Evolutionary conservation across 2,329 filamentous ascomycete genomes (phyloP).

Genomic region (Fusarium praegraminearum): DNA sequence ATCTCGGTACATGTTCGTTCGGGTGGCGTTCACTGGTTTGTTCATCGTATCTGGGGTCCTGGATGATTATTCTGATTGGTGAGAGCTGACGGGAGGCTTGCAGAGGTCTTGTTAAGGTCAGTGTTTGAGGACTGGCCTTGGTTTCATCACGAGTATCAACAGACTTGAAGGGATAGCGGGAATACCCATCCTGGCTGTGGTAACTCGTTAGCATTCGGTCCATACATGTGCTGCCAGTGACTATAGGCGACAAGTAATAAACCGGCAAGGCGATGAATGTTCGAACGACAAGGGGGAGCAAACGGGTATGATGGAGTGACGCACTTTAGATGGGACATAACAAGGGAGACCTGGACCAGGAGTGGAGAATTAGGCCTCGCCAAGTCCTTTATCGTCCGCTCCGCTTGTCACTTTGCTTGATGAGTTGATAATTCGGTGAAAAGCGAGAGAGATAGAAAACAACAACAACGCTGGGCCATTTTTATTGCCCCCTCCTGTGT

Average conservation of each 20-base stretch:
- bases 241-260: constrained; percentile 9
- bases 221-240: constrained; percentile 14
- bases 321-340: constrained; percentile 38
- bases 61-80: constrained; percentile 37
- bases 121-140: constrained; percentile 23
- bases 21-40: constrained; percentile 1
- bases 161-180: constrained; percentile 22
- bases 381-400: constrained; percentile 30
- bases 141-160: constrained; percentile 35
- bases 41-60: constrained; percentile 28
- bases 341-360: constrained; percentile 12
- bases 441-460: neutral
- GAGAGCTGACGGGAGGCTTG: constrained; percentile 30
- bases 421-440: constrained; percentile 17
- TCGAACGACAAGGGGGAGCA: constrained; percentile 20
- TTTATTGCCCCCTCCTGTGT: neutral
- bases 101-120: constrained; percentile 21
- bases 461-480: neutral
- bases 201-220: constrained; percentile 10
- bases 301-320: constrained; percentile 37
- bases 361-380: constrained; percentile 20
- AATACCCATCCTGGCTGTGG: neutral
- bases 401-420: constrained; percentile 17
- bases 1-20: constrained; percentile 10
- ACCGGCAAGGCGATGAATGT: neutral